phyloP scores from a whole-genome alignment of 768 basidiomycete species.

The Boletus tomentosulus region DNA sequence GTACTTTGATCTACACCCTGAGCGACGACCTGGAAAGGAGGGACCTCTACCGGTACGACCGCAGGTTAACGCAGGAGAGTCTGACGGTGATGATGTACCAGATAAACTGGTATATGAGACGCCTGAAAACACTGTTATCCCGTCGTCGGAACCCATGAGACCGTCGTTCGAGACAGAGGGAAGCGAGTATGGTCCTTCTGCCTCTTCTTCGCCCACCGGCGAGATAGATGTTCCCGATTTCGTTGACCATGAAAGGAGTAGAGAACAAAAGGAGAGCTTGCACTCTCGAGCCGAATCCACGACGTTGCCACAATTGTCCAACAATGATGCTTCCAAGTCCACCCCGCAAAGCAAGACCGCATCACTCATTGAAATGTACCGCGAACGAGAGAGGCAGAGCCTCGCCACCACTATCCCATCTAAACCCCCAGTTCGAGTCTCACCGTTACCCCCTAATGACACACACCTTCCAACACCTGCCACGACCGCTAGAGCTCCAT shows the following conservation, averaged over 20 bases:
- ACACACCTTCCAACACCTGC: conserved; percentile 5
- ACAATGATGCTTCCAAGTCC: conserved; percentile 14
- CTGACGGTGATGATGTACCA: conserved; percentile 34
- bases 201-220: conserved; percentile 22
- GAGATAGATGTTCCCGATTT: conserved; percentile 32
- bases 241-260: conserved; percentile 15
- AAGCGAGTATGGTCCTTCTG: conserved; percentile 32
- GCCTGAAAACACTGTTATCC: conserved; percentile 16
- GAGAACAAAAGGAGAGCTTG: conserved; percentile 22
- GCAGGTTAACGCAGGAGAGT: conserved; percentile 29
- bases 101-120: conserved; percentile 32
- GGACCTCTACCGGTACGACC: conserved; percentile 20
- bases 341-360: conserved; percentile 59
- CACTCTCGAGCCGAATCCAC: conserved; percentile 27
- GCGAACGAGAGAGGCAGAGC: conserved; percentile 57
- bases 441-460: conserved; percentile 11
- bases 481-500: conserved; percentile 1
- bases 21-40: conserved; percentile 44
- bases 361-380: conserved; percentile 82
- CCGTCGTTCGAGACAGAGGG: conserved; percentile 32
- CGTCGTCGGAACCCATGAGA: conserved; percentile 26
- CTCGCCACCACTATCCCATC: conserved; percentile 18
- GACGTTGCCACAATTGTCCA: conserved; percentile 22
- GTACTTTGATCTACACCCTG: conserved; percentile 80
- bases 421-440: conserved; percentile 33